A percentile compares a stretch with the other conserved stretches of the same genome.
These are phyloP conservation scores for Hypoxylon rickii DNA, from an alignment of 495 filamentous ascomycete genomes.

Conservation along the genomic window DNA sequence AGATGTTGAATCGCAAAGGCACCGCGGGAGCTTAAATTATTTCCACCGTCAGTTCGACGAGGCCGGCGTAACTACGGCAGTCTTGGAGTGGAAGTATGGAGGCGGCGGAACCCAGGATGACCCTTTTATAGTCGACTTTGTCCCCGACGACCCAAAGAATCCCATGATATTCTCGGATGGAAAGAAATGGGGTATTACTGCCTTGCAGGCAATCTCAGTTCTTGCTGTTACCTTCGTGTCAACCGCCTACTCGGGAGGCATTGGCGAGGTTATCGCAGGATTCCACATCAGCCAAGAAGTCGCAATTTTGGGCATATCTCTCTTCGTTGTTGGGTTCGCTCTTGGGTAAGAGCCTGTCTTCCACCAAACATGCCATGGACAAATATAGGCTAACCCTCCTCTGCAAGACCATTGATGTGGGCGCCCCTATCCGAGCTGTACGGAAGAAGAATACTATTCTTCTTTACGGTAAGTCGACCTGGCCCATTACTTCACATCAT, in stretches of 20 bases:
- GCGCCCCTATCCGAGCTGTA: constrained; percentile 63
- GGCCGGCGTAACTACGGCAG: constrained; percentile 45
- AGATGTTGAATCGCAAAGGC: constrained; percentile 25
- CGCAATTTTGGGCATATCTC: constrained; percentile 68
- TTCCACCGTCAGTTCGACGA: constrained; percentile 41
- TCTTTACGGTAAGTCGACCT: constrained; percentile 52
- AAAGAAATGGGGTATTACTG: constrained; percentile 75
- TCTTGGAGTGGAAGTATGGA: constrained; percentile 63
- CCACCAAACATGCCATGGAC: constrained; percentile 46
- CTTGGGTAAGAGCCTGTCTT: constrained; percentile 64
- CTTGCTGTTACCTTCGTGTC: constrained; percentile 77
- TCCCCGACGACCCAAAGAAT: constrained; percentile 72
- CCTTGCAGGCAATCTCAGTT: constrained; percentile 67
- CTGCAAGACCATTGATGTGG: constrained; percentile 23
- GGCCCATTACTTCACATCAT: too few relatives aligned
- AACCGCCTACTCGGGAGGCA: constrained; percentile 75
- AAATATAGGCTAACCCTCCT: too few relatives aligned
- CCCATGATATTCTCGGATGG: constrained; percentile 64
- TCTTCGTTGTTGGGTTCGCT: constrained; percentile 78
- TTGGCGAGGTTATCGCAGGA: constrained; percentile 60
- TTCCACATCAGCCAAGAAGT: constrained; percentile 66
- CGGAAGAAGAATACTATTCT: constrained; percentile 72
- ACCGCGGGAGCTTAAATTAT: constrained; percentile 22
- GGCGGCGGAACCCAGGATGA: constrained; percentile 75
- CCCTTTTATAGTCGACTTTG: constrained; percentile 75